phyloP scores from a whole-genome alignment of 371 early-diverging fungal species.

The Actinomortierella wolfii region DNA sequence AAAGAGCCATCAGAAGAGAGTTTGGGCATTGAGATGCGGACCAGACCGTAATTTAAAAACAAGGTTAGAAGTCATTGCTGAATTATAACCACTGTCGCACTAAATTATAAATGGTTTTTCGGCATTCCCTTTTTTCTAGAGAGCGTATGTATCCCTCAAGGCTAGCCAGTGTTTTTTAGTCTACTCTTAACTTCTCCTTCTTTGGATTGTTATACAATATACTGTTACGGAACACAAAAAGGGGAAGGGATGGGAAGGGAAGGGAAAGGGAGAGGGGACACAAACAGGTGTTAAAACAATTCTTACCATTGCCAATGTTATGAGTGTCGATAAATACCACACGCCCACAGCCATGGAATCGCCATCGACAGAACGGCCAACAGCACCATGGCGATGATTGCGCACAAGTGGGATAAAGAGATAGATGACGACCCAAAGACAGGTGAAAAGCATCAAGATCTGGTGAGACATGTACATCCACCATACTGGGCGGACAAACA shows the following conservation, averaged over 20 bases:
- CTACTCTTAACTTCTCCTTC: too few species aligned
- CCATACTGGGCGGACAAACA: slow-evolving; percentile 14
- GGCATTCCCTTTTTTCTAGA: too few species aligned
- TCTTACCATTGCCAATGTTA: slow-evolving; percentile 22
- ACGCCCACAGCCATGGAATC: slow-evolving; percentile 44
- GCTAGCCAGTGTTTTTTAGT: too few species aligned
- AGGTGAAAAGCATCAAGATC: slow-evolving; percentile 11
- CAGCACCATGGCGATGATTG: slow-evolving; percentile 27
- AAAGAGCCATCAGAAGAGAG: neutral
- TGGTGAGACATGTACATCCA: slow-evolving; percentile 23
- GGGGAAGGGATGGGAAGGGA: neutral
- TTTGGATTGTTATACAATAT: too few species aligned
- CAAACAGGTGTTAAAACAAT: too few species aligned
- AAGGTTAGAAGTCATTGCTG: too few species aligned
- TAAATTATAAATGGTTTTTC: too few species aligned
- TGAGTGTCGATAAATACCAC: slow-evolving; percentile 26
- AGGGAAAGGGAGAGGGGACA: neutral
- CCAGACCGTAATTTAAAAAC: neutral
- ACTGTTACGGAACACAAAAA: too few species aligned
- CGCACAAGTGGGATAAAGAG: slow-evolving; percentile 36
- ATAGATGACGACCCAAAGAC: slow-evolving; percentile 20
- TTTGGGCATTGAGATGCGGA: neutral
- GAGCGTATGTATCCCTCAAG: too few species aligned
- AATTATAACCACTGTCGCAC: too few species aligned
- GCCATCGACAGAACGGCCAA: slow-evolving; percentile 22